These are phyloP conservation scores for Hymenoscyphus repandus DNA, from an alignment of 2,329 filamentous ascomycete species.

Conservation along the genomic window DNA sequence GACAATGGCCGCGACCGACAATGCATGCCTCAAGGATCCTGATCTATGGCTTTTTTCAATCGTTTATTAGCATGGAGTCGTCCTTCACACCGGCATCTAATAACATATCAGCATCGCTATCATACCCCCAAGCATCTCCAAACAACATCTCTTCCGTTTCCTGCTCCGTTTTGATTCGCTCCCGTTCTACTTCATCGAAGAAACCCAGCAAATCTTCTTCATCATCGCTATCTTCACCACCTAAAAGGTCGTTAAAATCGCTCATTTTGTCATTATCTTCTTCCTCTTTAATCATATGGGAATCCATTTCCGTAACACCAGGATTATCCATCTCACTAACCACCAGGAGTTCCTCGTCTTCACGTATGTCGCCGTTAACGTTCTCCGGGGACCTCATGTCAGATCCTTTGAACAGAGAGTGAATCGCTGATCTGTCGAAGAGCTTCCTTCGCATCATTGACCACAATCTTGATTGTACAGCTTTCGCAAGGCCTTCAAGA, in stretches of 20 bases:
- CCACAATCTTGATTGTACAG: constrained; percentile 22
- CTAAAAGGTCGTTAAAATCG: constrained; percentile 17
- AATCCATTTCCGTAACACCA: not conserved
- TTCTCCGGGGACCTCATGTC: not conserved
- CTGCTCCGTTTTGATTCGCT: constrained; percentile 15
- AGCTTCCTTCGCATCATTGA: constrained; percentile 24
- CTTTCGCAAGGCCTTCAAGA: constrained; percentile 8
- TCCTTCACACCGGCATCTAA: not conserved
- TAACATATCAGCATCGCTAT: not conserved
- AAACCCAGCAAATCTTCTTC: constrained; percentile 7
- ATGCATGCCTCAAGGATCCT: too few species aligned
- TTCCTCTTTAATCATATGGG: not conserved
- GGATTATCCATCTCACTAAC: not conserved
- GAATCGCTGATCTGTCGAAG: constrained; percentile 12
- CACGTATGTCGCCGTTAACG: not conserved
- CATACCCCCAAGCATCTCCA: constrained; percentile 4
- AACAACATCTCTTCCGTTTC: constrained; percentile 23
- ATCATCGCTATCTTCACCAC: not conserved
- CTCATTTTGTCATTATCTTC: not conserved
- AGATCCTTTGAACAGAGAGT: constrained; percentile 6
- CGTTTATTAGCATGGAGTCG: too few species aligned
- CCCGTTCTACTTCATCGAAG: constrained; percentile 12
- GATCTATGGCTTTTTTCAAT: too few species aligned
- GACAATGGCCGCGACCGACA: too few species aligned
- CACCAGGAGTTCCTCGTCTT: not conserved